phyloP scores from a whole-genome alignment of 2,329 filamentous ascomycete species.

The Epichloe baconii region DNA sequence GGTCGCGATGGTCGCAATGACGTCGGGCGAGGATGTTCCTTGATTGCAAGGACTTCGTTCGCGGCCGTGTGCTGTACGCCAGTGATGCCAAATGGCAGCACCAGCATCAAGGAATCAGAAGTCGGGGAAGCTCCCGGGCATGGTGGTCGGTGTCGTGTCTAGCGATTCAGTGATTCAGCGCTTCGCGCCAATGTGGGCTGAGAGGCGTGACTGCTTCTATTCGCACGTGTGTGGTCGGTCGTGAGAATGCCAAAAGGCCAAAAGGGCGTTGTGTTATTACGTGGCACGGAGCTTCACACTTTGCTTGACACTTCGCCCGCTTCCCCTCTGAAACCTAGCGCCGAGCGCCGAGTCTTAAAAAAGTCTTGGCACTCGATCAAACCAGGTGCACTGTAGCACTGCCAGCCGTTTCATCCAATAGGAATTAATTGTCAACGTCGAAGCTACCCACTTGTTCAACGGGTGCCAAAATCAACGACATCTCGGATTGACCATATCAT shows the following conservation, averaged over 20 bases:
- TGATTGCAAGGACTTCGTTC: neutral
- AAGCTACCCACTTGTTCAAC: neutral
- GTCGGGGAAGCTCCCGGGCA: neutral
- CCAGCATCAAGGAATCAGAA: neutral
- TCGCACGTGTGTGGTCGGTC: too few relatives aligned
- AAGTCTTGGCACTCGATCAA: neutral
- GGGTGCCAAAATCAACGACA: neutral
- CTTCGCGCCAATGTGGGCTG: neutral
- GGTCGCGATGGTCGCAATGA: neutral
- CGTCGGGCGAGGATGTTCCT: neutral
- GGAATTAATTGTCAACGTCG: neutral
- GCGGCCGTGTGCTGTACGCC: neutral
- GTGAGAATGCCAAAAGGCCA: too few relatives aligned
- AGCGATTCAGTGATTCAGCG: neutral
- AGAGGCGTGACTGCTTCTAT: neutral
- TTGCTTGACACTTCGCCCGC: too few relatives aligned
- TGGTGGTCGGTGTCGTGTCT: neutral
- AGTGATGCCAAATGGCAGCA: neutral
- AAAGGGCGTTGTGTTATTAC: too few relatives aligned
- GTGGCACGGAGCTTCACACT: too few relatives aligned
- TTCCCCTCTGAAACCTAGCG: too few relatives aligned
- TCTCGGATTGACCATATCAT: neutral
- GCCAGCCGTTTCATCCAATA: neutral
- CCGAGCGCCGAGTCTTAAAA: neutral
- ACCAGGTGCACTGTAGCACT: neutral